Evolutionary conservation across 2,329 filamentous ascomycete genomes (phyloP).

Genomic region (Colletotrichum agaves): DNA sequence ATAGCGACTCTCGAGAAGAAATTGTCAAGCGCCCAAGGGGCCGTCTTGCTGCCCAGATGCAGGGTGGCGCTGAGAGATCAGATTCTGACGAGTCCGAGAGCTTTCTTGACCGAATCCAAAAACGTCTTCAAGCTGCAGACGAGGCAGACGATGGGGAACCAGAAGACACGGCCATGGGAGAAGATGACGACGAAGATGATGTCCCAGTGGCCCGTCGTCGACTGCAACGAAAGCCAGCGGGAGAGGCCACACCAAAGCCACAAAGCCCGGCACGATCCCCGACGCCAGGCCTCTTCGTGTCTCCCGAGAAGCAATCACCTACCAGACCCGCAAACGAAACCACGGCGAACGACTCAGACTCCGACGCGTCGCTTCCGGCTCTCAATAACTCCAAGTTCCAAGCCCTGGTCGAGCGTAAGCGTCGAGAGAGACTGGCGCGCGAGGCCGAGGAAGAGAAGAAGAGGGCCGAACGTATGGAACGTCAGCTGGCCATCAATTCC

Average conservation of each 20-base stretch:
- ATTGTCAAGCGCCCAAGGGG: conserved; percentile 64
- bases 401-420: conserved; percentile 78
- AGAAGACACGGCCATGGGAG: conserved; percentile 44
- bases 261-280: conserved; percentile 42
- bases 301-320: conserved; percentile 54
- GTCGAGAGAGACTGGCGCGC: conserved; percentile 74
- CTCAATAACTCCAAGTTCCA: conserved; percentile 70
- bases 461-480: conserved; percentile 54
- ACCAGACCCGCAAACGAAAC: conserved; percentile 38
- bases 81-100: conserved; percentile 43
- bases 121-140: conserved; percentile 50
- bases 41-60: conserved; percentile 73
- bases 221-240: conserved; percentile 48
- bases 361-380: conserved; percentile 59
- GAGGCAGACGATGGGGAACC: conserved; percentile 44
- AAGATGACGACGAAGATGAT: conserved; percentile 53
- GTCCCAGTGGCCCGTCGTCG: conserved; percentile 55
- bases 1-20: conserved; percentile 43
- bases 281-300: conserved; percentile 66
- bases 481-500: conserved; percentile 51
- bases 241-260: conserved; percentile 48
- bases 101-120: conserved; percentile 55
- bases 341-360: conserved; percentile 49
- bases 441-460: conserved; percentile 69
- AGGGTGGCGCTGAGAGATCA: conserved; percentile 47